Conservation (phyloP, 768 basidiomycete genomes). For the Dictyophora rubrovolvata region DNA sequence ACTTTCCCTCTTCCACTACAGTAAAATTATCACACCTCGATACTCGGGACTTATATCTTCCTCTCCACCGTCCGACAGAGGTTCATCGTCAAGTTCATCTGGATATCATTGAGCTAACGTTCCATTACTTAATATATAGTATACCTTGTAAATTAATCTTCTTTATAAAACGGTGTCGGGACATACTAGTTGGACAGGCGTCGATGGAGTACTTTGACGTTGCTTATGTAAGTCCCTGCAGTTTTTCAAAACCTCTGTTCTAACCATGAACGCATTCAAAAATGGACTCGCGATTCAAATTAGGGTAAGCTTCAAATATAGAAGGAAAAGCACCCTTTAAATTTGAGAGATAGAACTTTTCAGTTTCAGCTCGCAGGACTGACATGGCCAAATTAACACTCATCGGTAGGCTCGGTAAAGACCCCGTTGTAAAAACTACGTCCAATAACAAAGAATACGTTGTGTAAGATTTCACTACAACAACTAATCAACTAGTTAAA, state of each 20-base stretch:
- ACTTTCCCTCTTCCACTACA: not conserved
- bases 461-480: slow-evolving; percentile 33
- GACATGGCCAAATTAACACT: slow-evolving; percentile 72
- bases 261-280: not conserved
- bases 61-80: slow-evolving; percentile 66
- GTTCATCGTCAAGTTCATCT: slow-evolving; percentile 85
- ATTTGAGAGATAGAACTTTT: slow-evolving; percentile 5
- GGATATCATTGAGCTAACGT: not conserved
- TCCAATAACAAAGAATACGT: slow-evolving; percentile 73
- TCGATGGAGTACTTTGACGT: not conserved
- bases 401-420: slow-evolving; percentile 60
- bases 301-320: not conserved
- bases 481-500: not conserved
- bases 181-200: slow-evolving; percentile 46
- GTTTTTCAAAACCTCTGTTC: not conserved
- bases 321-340: not conserved
- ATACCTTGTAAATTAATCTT: slow-evolving; percentile 74
- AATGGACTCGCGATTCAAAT: not conserved
- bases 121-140: slow-evolving; percentile 3
- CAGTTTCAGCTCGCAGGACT: slow-evolving; percentile 38
- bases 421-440: slow-evolving; percentile 60
- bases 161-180: slow-evolving; percentile 81
- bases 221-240: not conserved
- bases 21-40: slow-evolving; percentile 40
- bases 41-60: slow-evolving; percentile 77